phyloP scores from a whole-genome alignment of 106 monocot species.

The Phalaenopsis aphrodite region DNA sequence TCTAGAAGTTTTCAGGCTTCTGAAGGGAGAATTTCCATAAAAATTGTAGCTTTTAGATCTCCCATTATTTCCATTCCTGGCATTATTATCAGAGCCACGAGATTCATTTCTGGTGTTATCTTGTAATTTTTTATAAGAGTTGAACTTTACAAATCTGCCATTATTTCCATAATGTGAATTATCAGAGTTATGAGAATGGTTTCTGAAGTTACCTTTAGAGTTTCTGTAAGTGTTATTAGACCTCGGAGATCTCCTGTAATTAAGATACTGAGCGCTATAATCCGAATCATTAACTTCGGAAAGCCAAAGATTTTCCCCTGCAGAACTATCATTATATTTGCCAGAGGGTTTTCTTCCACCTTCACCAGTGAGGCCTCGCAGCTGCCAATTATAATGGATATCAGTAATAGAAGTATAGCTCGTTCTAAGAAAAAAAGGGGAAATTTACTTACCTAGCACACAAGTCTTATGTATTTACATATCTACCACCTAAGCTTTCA shows the following conservation, averaged over 20 bases:
- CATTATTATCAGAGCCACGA: no score
- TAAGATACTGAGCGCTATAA: conserved; percentile 5
- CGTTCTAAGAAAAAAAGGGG: no score
- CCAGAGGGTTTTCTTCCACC: not conserved
- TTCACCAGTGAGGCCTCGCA: conserved; percentile 16
- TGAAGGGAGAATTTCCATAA: conserved; percentile 1
- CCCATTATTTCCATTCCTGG: no score
- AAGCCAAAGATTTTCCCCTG: not conserved
- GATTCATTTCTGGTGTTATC: not conserved
- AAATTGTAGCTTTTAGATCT: not conserved
- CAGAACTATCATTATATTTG: conserved; percentile 5
- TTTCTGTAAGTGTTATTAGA: not conserved
- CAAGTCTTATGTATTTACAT: no score
- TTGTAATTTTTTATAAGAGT: not conserved
- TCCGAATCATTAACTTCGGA: not conserved
- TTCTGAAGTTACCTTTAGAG: conserved; percentile 4
- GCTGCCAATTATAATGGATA: conserved; percentile 9
- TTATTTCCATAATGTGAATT: conserved; percentile 4
- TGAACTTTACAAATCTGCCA: conserved; percentile 2
- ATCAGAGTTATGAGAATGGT: not conserved
- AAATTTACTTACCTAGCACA: no score
- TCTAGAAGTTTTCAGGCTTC: not conserved
- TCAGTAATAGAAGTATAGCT: not conserved
- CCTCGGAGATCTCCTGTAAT: conserved; percentile 1
- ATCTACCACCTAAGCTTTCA: no score